Base-by-base conservation (phyloP, 2,329 filamentous ascomycete species). In the Aspergillus intermedius region DNA sequence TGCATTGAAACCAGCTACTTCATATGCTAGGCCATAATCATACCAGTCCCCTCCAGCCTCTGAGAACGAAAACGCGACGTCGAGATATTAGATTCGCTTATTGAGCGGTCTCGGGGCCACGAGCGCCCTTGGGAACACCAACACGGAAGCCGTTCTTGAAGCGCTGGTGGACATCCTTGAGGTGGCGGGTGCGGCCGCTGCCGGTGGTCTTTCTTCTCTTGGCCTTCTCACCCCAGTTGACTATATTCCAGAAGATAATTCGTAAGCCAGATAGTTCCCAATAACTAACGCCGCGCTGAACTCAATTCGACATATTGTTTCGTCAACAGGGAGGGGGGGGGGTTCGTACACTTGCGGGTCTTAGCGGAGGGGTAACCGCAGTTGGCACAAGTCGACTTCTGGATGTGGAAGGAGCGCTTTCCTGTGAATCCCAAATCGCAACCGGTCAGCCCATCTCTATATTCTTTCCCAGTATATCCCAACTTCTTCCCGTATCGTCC, bases 181-280 rank as follows among this genome's bases (percentile, higher is more conserved):
- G 83, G 80, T 91, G 88, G 73, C 89, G 84, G 86, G 91, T 93
- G 77, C 93, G 88, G 76, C 93, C 93, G 71, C 89, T 91, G 69
- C 93, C 93, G 74, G 88, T 91, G 72, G 91, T 96, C 91, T 96
- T 97, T 87, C 93, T 94, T 77, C 93, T 83, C 89, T 97, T 97
- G 69, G 91, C 91, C 88, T 98, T 98, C 84, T 97, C 91, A 76
- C 88, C 84, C 93, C 93, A 98, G 88, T 98, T 96, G 86, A 86
- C 91, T 97, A 72, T 73, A 21, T 54, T 44, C 49, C 45, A 54
- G 28, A 48, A 59, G 50, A 59, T 55, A 55, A 49, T 48, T 52
- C 59, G 57, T 67, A 57, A 65, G 63, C 62, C 57, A 58, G 55
- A 21, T 41, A 50, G 19, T 53, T 43, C 48, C 34, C 28, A 28